Conservation (phyloP, 495 filamentous ascomycete genomes). For the Aspergillus sclerotioniger region DNA sequence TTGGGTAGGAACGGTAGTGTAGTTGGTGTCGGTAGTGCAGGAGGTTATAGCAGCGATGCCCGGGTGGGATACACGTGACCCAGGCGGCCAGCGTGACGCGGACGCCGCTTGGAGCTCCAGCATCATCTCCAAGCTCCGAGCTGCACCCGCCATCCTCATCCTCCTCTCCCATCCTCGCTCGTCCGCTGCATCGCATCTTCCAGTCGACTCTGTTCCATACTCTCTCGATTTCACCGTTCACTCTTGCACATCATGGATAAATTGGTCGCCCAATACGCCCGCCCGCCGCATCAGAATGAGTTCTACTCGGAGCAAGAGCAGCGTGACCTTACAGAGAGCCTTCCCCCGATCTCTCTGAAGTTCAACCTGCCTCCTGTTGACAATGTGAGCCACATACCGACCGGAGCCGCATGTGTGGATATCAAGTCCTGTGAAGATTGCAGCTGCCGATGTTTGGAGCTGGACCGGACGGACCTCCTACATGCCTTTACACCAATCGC, state of each 20-base stretch:
- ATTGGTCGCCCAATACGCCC: constrained; percentile 85
- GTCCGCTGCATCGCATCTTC: background rate
- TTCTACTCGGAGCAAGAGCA: constrained; percentile 71
- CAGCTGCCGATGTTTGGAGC: background rate
- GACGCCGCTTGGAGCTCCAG: constrained; percentile 37
- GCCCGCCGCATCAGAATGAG: constrained; percentile 68
- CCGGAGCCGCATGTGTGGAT: background rate
- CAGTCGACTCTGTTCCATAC: background rate
- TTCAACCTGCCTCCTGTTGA: constrained; percentile 94
- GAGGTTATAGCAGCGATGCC: background rate
- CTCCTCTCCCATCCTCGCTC: constrained; percentile 15
- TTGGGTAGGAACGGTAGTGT: too few species aligned
- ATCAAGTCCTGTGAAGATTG: background rate
- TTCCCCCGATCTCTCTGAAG: constrained; percentile 75
- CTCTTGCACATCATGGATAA: constrained; percentile 70
- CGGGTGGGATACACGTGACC: too few species aligned
- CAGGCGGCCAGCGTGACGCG: constrained; percentile 47
- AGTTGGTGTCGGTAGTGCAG: background rate
- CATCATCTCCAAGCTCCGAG: constrained; percentile 21
- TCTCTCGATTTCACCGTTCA: background rate
- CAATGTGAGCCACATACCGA: constrained; percentile 57
- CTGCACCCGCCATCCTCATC: constrained; percentile 19
- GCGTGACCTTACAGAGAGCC: constrained; percentile 64
- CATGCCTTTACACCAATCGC: background rate
- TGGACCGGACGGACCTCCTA: background rate